These are phyloP conservation scores for Solanum clarkiae DNA, from an alignment of 257 asterid species.

Conservation along the genomic window DNA sequence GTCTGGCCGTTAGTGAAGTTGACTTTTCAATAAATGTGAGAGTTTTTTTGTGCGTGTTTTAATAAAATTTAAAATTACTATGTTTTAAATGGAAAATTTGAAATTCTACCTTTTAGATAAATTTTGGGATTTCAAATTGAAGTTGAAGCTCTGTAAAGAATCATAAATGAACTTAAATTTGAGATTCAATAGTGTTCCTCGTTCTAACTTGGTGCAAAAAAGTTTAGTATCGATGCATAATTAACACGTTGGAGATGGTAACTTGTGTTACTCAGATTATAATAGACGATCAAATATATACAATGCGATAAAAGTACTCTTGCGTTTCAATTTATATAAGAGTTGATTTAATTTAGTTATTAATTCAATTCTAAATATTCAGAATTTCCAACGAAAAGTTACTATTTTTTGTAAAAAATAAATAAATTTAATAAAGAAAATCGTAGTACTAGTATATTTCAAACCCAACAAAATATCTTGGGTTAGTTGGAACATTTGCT, in stretches of 20 bases:
- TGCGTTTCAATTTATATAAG: neutral
- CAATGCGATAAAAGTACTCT: neutral
- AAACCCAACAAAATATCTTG: neutral
- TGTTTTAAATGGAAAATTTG: no score
- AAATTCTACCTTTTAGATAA: no score
- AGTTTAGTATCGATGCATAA: neutral
- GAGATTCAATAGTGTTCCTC: neutral
- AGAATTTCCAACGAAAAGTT: neutral
- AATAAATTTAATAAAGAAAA: neutral
- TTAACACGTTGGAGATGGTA: neutral
- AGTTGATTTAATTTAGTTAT: neutral
- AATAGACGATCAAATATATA: neutral
- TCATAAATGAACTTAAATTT: neutral
- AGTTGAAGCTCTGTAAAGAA: no score
- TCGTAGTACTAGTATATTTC: no score
- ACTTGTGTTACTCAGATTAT: no score
- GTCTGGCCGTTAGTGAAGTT: no score
- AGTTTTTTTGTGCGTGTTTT: no score
- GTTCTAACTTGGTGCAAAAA: neutral
- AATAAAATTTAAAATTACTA: no score
- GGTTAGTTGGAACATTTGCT: neutral
- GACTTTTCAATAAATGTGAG: no score
- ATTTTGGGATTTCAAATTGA: no score
- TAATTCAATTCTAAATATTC: neutral
- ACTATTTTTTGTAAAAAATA: neutral